These are phyloP conservation scores for Infundibulicybe gibba DNA, from an alignment of 768 basidiomycete genomes.

Conservation along the genomic window DNA sequence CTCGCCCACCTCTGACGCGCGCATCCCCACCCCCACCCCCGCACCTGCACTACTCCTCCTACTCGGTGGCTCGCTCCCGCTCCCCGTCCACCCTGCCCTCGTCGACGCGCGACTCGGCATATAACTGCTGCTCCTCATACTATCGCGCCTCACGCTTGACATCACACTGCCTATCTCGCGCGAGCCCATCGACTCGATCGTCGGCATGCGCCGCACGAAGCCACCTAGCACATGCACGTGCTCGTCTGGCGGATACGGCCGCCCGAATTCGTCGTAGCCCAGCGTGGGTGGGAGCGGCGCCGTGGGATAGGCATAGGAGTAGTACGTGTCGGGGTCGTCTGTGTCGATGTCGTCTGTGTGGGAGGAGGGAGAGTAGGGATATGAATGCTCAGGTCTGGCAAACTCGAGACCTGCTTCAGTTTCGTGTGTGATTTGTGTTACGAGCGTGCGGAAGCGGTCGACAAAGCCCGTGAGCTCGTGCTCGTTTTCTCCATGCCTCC, in stretches of 20 bases:
- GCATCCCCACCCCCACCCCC: conserved; percentile 22
- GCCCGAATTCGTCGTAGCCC: conserved; percentile 46
- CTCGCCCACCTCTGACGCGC: conserved; percentile 12
- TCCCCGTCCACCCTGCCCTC: conserved; percentile 24
- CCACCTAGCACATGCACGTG: conserved; percentile 60
- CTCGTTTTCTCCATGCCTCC: conserved; percentile 17
- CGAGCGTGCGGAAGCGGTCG: conserved; percentile 47
- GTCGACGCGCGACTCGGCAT: conserved; percentile 36
- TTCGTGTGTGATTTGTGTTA: conserved; percentile 49
- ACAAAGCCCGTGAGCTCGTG: conserved; percentile 38
- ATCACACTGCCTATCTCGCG: conserved; percentile 43
- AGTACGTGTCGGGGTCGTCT: conserved; percentile 1
- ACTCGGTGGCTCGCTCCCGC: conserved; percentile 30
- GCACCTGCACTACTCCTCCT: conserved; percentile 29
- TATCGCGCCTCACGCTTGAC: conserved; percentile 17
- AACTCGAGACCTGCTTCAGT: conserved; percentile 43
- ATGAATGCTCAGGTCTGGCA: conserved; percentile 24
- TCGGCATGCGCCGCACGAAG: conserved; percentile 72
- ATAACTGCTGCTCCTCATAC: conserved; percentile 12
- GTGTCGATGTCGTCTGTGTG: conserved; percentile 15
- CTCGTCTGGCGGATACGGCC: conserved; percentile 43
- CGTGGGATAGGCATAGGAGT: conserved; percentile 15
- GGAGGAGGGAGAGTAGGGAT: background rate
- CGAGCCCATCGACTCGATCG: conserved; percentile 75
- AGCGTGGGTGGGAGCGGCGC: conserved; percentile 24